Conservation (phyloP, 2,329 filamentous ascomycete genomes). For the Ilyonectria destructans region DNA sequence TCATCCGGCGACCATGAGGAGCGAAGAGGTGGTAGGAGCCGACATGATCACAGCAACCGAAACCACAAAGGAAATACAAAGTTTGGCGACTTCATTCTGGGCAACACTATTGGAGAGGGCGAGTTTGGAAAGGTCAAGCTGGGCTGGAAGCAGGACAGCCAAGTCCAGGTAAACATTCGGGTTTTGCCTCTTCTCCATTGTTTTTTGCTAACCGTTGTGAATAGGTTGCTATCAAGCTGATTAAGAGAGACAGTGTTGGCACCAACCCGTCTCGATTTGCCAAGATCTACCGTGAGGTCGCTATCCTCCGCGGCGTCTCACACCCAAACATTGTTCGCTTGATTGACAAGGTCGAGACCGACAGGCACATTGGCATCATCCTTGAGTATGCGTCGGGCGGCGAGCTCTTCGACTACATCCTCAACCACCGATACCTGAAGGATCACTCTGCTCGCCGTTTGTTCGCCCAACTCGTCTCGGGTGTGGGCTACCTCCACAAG, state of each 20-base stretch:
- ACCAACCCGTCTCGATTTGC: slow-evolving; percentile 90
- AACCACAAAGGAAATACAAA: slow-evolving; percentile 79
- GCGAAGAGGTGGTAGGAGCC: slow-evolving; percentile 67
- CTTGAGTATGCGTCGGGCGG: slow-evolving; percentile 98
- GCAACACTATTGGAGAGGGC: slow-evolving; percentile 96
- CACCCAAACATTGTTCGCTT: slow-evolving; percentile 98
- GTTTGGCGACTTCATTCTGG: slow-evolving; percentile 96
- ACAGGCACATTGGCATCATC: slow-evolving; percentile 97
- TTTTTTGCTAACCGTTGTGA: slow-evolving; percentile 31
- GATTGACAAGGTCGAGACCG: slow-evolving; percentile 99
- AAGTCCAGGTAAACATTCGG: slow-evolving; percentile 75
- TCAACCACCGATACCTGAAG: slow-evolving; percentile 97
- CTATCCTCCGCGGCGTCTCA: slow-evolving; percentile 88
- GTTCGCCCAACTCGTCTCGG: slow-evolving; percentile 96
- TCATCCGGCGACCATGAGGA: slow-evolving; percentile 63
- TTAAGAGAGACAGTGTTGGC: slow-evolving; percentile 91
- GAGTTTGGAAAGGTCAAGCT: slow-evolving; percentile 99
- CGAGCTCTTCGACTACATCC: slow-evolving; percentile 97
- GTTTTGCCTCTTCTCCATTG: not conserved
- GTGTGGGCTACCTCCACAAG: slow-evolving; percentile 97
- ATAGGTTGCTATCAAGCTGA: slow-evolving; percentile 96
- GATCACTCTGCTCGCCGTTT: slow-evolving; percentile 91
- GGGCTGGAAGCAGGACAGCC: slow-evolving; percentile 97
- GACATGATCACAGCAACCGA: slow-evolving; percentile 70
- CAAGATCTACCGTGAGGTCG: slow-evolving; percentile 98